Percentiles rank a stretch among this genome's conserved stretches.
These are phyloP conservation scores for Streptanthus diversifolius DNA, from an alignment of 345 rosid genomes.

Conservation along the genomic window DNA sequence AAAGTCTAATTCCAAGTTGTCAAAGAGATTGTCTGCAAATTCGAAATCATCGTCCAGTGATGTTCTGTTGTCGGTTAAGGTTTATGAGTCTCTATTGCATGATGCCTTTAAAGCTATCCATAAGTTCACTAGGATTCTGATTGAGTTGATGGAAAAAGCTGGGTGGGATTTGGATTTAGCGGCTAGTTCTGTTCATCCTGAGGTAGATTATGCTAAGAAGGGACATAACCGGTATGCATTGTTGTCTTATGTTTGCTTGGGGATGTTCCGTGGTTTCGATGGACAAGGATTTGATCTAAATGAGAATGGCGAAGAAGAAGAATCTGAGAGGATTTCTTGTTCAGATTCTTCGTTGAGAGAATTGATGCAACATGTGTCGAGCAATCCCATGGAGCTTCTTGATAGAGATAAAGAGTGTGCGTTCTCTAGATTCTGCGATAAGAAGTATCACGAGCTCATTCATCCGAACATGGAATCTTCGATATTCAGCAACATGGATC, in stretches of 20 bases:
- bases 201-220: slow-evolving; percentile 49
- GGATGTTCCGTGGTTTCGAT: slow-evolving; percentile 78
- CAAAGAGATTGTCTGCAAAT: slow-evolving; percentile 50
- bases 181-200: slow-evolving; percentile 58
- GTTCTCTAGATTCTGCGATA: slow-evolving; percentile 78
- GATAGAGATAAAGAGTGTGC: slow-evolving; percentile 60
- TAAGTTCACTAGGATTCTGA: slow-evolving; percentile 68
- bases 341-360: slow-evolving; percentile 49
- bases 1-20: slow-evolving; percentile 47
- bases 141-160: slow-evolving; percentile 73
- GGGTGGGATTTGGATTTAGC: slow-evolving; percentile 93
- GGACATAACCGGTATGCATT: slow-evolving; percentile 65
- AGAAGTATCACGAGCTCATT: slow-evolving; percentile 83
- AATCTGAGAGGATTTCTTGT: slow-evolving; percentile 35
- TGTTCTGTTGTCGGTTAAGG: slow-evolving; percentile 56
- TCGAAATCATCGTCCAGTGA: slow-evolving; percentile 44
- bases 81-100: slow-evolving; percentile 57
- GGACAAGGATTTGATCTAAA: slow-evolving; percentile 42
- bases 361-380: slow-evolving; percentile 70
- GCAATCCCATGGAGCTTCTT: slow-evolving; percentile 74
- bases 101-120: slow-evolving; percentile 62
- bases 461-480: slow-evolving; percentile 88
- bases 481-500: slow-evolving; percentile 67
- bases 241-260: slow-evolving; percentile 72
- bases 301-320: slow-evolving; percentile 27